A percentile compares a stretch with the other conserved stretches of the same genome.
These are phyloP conservation scores for Glycyrrhiza uralensis DNA, from an alignment of 306 rosid species.

Conservation along the genomic window DNA sequence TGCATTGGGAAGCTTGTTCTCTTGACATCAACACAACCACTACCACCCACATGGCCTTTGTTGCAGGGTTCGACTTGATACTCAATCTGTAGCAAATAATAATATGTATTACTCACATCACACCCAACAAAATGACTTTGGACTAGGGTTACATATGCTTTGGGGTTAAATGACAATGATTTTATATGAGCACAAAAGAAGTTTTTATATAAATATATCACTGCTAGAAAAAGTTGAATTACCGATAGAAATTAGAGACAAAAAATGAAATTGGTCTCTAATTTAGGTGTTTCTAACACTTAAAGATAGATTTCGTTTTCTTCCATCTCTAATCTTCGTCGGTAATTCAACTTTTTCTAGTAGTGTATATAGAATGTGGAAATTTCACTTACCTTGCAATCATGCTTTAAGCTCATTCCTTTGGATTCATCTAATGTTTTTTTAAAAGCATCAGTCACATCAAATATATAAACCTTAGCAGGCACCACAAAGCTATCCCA, in stretches of 20 bases:
- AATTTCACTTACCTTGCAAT: slow-evolving; percentile 46
- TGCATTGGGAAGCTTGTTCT: slow-evolving; percentile 37
- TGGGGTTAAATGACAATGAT: background rate
- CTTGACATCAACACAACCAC: slow-evolving; percentile 37
- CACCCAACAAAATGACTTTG: background rate
- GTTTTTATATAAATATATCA: background rate
- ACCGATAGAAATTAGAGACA: too few species aligned
- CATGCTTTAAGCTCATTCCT: slow-evolving; percentile 26
- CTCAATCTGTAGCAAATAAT: slow-evolving; percentile 44
- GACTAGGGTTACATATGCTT: background rate
- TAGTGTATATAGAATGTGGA: too few species aligned
- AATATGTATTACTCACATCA: too few species aligned
- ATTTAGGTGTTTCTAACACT: too few species aligned
- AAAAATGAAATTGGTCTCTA: too few species aligned
- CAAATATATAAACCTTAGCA: slow-evolving; percentile 51
- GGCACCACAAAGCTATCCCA: slow-evolving; percentile 61
- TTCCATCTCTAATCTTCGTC: too few species aligned
- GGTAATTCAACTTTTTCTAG: too few species aligned
- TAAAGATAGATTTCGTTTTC: too few species aligned
- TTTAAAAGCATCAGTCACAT: slow-evolving; percentile 59
- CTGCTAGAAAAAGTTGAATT: too few species aligned
- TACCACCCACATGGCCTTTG: background rate
- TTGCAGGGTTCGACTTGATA: slow-evolving; percentile 56
- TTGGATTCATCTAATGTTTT: slow-evolving; percentile 5
- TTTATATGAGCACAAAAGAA: background rate